Percentiles rank a stretch among this genome's conserved stretches.
Evolutionary conservation across 768 basidiomycete species (phyloP).

Genomic region (Butyriboletus loyo): DNA sequence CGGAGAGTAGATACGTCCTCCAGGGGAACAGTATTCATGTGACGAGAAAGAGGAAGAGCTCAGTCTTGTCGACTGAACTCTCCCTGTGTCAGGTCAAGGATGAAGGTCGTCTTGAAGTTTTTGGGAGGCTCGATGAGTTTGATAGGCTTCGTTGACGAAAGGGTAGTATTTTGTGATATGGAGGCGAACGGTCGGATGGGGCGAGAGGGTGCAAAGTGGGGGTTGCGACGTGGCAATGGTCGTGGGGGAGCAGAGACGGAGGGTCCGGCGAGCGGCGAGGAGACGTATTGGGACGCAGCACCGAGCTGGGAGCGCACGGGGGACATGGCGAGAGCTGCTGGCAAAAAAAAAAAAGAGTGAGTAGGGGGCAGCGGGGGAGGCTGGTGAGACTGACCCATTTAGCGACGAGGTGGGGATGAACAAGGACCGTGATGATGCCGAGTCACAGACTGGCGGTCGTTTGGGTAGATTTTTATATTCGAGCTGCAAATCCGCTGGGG

Average conservation of each 20-base stretch:
- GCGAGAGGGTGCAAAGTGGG: conserved; percentile 68
- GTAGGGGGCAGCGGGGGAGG: background rate
- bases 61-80: conserved; percentile 72
- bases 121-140: conserved; percentile 81
- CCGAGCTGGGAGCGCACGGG: conserved; percentile 25
- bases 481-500: conserved; percentile 28
- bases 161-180: conserved; percentile 34
- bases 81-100: conserved; percentile 78
- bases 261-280: conserved; percentile 60
- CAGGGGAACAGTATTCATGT: background rate
- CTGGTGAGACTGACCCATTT: conserved; percentile 38
- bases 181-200: conserved; percentile 77
- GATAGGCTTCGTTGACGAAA: conserved; percentile 44
- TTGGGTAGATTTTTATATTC: conserved; percentile 27
- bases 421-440: conserved; percentile 29
- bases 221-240: conserved; percentile 40
- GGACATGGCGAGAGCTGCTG: conserved; percentile 46
- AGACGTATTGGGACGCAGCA: conserved; percentile 41
- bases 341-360: background rate
- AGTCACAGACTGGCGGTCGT: conserved; percentile 31
- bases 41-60: conserved; percentile 3
- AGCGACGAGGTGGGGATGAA: conserved; percentile 3
- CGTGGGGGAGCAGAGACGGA: conserved; percentile 32
- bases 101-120: conserved; percentile 65
- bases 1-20: background rate